A percentile compares a stretch with the other conserved stretches of the same genome.
Evolutionary conservation across 306 rosid species (phyloP).

Genomic region (Rosa multiflora): DNA sequence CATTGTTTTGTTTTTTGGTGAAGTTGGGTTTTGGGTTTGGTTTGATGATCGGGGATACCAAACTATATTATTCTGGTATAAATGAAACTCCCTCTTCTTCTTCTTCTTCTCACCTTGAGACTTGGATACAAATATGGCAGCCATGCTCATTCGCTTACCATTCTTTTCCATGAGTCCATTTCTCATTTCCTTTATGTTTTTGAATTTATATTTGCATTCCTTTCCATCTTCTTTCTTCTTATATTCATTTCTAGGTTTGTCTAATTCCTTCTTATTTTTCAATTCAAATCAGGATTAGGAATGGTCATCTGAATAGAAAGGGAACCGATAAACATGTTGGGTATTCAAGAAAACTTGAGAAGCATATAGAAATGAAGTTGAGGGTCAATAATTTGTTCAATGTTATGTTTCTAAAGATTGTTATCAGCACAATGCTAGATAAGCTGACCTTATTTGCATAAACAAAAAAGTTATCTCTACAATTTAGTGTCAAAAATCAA

Average conservation of each 20-base stretch:
- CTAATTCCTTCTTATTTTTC: not conserved
- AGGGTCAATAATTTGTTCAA: not conserved
- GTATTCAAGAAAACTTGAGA: not conserved
- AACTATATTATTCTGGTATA: too few relatives aligned
- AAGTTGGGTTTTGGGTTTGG: too few relatives aligned
- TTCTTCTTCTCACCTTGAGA: too few relatives aligned
- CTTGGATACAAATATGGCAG: too few relatives aligned
- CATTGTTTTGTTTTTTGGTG: too few relatives aligned
- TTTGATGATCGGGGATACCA: too few relatives aligned
- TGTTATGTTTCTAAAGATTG: not conserved
- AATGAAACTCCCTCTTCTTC: not conserved
- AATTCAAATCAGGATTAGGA: not conserved
- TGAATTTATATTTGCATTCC: not conserved
- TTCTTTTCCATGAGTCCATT: constrained; percentile 32
- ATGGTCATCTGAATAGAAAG: not conserved
- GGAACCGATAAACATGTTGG: not conserved
- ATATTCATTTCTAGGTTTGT: constrained; percentile 8
- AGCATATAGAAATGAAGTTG: not conserved
- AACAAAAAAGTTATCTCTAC: not conserved
- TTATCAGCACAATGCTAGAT: not conserved
- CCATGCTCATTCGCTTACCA: constrained; percentile 35
- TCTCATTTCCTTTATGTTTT: not conserved
- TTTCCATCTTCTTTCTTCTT: not conserved
- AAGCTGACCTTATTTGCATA: too few relatives aligned
- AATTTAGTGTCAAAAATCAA: not conserved